Conservation (phyloP, 257 asterid genomes). For the Apocynum venetum region DNA sequence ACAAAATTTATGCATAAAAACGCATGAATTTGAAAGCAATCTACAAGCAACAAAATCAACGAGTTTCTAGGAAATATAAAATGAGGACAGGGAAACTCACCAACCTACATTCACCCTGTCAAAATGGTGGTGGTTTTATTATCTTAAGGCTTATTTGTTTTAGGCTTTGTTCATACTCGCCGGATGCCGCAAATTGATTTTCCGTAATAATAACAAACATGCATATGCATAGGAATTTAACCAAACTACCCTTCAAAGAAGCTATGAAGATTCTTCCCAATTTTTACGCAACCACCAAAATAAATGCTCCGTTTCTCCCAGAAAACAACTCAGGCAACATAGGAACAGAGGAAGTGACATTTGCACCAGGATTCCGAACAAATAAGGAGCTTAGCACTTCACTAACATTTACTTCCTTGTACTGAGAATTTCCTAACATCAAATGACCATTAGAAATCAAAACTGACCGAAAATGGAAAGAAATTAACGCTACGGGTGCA, state of each 20-base stretch:
- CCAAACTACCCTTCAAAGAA: neutral
- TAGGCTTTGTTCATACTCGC: neutral
- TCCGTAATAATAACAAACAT: neutral
- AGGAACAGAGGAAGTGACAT: neutral
- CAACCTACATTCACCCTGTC: no score
- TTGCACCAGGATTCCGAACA: neutral
- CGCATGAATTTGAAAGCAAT: no score
- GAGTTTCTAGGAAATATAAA: no score
- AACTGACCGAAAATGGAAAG: neutral
- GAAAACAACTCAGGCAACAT: neutral
- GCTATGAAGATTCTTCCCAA: neutral
- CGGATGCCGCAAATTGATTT: neutral
- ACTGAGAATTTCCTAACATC: neutral
- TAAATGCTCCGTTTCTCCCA: neutral
- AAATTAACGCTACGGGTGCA: neutral
- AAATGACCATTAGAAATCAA: neutral
- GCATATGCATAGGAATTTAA: neutral
- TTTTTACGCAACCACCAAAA: neutral
- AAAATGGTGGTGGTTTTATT: no score
- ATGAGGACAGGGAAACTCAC: no score
- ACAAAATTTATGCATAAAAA: no score
- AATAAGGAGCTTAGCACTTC: neutral
- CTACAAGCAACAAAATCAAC: no score
- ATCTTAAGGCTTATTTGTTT: no score
- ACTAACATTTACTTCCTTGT: neutral